Evolutionary conservation across 495 filamentous ascomycete genomes (phyloP).

Genomic region (Durotheca rogersii): DNA sequence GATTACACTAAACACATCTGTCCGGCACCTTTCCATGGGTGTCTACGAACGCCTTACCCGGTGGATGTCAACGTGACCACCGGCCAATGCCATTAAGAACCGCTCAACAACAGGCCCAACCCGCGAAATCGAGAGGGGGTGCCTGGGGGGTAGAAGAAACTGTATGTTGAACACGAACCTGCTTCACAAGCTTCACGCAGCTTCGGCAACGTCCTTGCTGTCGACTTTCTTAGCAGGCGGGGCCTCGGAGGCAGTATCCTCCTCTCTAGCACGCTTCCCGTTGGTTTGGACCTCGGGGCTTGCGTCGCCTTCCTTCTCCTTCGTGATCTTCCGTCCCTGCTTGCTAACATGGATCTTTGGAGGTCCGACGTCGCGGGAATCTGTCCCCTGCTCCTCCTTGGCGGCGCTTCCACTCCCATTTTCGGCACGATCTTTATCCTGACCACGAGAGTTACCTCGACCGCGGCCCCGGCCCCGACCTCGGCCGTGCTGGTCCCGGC

Average conservation of each 20-base stretch:
- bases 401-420: slow-evolving; percentile 37
- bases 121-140: slow-evolving; percentile 5
- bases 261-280: slow-evolving; percentile 49
- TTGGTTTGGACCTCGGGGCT: slow-evolving; percentile 24
- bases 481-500: slow-evolving; percentile 42
- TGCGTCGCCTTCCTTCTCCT: slow-evolving; percentile 20
- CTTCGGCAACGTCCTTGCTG: slow-evolving; percentile 38
- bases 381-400: slow-evolving; percentile 31
- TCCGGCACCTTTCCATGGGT: slow-evolving; percentile 11
- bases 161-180: not conserved
- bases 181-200: slow-evolving; percentile 13
- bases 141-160: not conserved
- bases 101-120: too few relatives aligned
- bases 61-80: not conserved
- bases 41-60: slow-evolving; percentile 11
- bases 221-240: slow-evolving; percentile 54
- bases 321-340: slow-evolving; percentile 30
- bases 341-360: slow-evolving; percentile 39
- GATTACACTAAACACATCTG: not conserved
- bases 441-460: slow-evolving; percentile 34
- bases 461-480: slow-evolving; percentile 43
- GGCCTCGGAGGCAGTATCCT: slow-evolving; percentile 34
- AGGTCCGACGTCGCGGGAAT: slow-evolving; percentile 30
- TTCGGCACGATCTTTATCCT: slow-evolving; percentile 40
- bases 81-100: slow-evolving; percentile 2